These are phyloP conservation scores for Wallacemonas rigidus DNA, from an alignment of 208 protist species.

Conservation along the genomic window DNA sequence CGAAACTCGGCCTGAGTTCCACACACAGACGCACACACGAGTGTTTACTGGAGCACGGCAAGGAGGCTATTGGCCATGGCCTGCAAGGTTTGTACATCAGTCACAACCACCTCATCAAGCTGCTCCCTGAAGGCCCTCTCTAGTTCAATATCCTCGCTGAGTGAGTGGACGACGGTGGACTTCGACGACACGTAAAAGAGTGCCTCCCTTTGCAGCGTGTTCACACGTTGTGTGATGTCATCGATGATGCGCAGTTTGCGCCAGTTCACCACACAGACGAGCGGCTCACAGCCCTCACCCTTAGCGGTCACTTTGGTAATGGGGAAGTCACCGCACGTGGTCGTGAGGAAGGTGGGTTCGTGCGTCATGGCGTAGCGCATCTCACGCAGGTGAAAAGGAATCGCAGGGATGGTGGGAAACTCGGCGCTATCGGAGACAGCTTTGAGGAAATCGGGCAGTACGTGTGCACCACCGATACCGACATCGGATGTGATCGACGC, in stretches of 20 bases:
- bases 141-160: slow-evolving; percentile 24
- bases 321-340: slow-evolving; percentile 18
- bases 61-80: slow-evolving; percentile 40
- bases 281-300: slow-evolving; percentile 6
- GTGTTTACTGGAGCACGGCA: slow-evolving; percentile 19
- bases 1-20: too few species aligned
- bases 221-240: slow-evolving; percentile 35
- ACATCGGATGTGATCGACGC: slow-evolving; percentile 14
- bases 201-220: slow-evolving; percentile 32
- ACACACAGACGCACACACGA: background rate
- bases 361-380: slow-evolving; percentile 32
- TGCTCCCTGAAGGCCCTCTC: slow-evolving; percentile 41
- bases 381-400: slow-evolving; percentile 46
- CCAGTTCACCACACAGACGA: slow-evolving; percentile 57
- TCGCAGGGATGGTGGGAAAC: slow-evolving; percentile 46
- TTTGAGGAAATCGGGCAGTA: slow-evolving; percentile 44
- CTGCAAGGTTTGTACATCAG: slow-evolving; percentile 27
- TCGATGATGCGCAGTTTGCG: slow-evolving; percentile 54
- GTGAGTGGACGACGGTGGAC: slow-evolving; percentile 29
- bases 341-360: slow-evolving; percentile 44
- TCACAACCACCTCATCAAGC: slow-evolving; percentile 33
- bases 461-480: slow-evolving; percentile 15
- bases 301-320: slow-evolving; percentile 4
- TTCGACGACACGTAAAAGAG: slow-evolving; percentile 35
- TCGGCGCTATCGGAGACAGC: slow-evolving; percentile 41